Conservation (phyloP, 2,329 filamentous ascomycete species). For the Alternaria viburni region DNA sequence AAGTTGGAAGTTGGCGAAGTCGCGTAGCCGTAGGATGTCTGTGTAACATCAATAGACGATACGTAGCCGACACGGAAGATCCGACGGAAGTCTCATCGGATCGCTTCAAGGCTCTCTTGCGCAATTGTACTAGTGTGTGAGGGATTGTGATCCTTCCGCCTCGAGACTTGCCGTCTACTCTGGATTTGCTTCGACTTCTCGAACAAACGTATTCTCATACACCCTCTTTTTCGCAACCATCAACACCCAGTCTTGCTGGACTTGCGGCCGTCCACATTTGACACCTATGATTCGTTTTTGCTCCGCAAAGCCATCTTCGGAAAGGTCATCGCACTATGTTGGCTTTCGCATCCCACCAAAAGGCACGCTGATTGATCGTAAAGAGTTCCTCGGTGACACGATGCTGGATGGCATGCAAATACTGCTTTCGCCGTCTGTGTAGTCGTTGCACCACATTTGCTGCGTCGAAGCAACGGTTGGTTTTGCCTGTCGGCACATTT, state of each 20-base stretch:
- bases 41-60: not conserved
- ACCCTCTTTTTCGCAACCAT: not conserved
- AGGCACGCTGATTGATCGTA: fast-evolving
- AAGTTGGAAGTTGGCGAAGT: not conserved
- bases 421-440: fast-evolving
- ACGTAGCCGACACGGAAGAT: not conserved
- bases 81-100: not conserved
- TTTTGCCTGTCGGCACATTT: not conserved
- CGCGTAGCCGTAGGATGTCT: not conserved
- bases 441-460: not conserved
- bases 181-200: not conserved
- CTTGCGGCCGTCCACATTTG: not conserved
- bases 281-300: fast-evolving
- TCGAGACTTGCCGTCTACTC: not conserved
- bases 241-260: fast-evolving
- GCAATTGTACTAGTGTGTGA: not conserved
- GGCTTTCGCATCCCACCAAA: not conserved
- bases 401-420: not conserved
- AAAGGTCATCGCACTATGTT: not conserved
- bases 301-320: not conserved
- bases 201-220: not conserved
- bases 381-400: not conserved
- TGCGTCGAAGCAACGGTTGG: not conserved
- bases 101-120: not conserved
- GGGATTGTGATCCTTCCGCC: not conserved